Conservation (phyloP, 108 stramenopile species). For the Aurantiochytrium sp. region DNA sequence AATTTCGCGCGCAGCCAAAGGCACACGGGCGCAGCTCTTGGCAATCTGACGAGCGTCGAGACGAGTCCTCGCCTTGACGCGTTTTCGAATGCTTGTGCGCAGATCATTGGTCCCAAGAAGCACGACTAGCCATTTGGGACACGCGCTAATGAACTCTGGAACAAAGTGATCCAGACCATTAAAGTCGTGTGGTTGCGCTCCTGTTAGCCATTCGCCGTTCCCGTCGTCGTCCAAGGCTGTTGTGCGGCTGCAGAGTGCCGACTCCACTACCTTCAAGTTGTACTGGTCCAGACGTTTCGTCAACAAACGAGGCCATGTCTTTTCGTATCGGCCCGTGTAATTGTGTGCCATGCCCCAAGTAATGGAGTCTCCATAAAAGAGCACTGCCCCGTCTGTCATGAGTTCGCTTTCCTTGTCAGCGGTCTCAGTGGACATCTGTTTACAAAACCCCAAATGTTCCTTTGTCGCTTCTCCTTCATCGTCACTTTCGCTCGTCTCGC, state of each 20-base stretch:
- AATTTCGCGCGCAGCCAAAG: background rate
- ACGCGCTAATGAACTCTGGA: background rate
- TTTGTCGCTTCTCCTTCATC: background rate
- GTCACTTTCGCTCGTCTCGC: no score
- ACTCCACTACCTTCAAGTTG: background rate
- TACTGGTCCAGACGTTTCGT: background rate
- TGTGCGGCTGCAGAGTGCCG: background rate
- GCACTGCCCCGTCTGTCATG: background rate
- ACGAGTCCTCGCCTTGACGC: background rate
- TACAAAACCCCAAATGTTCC: background rate
- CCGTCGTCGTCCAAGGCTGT: background rate
- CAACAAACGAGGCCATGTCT: background rate
- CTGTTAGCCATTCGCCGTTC: background rate
- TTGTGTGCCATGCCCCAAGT: constrained; percentile 3
- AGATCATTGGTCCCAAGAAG: background rate
- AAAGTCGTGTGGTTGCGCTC: background rate
- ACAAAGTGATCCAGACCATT: background rate
- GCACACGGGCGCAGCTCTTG: background rate
- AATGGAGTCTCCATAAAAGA: background rate
- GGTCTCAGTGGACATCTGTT: background rate
- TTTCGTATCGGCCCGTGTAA: background rate
- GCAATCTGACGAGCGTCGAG: background rate
- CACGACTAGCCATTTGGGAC: background rate
- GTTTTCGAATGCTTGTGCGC: background rate
- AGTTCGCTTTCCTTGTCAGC: background rate